Percentiles rank a stretch among this genome's conserved stretches.
Conservation (phyloP, 208 protist species). For the Phytomonas francai region DNA sequence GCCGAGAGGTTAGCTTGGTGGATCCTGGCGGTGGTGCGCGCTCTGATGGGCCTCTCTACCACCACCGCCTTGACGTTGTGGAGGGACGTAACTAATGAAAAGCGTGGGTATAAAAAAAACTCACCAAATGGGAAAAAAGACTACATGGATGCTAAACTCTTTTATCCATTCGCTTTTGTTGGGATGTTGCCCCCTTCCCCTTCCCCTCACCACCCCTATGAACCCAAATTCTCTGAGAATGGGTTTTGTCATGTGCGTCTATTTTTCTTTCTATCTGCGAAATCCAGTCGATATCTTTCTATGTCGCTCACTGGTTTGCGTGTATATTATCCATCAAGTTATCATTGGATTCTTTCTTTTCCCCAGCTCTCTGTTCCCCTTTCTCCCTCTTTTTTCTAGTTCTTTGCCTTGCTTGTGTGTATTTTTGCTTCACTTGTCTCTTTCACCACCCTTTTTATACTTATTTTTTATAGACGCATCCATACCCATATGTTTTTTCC, state of each 20-base stretch:
- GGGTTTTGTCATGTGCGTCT: background rate
- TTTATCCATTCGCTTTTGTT: no score
- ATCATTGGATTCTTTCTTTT: background rate
- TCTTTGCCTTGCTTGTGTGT: background rate
- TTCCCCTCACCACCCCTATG: background rate
- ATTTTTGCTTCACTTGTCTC: background rate
- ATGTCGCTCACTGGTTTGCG: no score
- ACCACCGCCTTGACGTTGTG: constrained; percentile 27
- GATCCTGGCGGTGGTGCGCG: constrained; percentile 21
- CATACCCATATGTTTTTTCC: background rate
- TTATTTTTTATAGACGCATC: background rate
- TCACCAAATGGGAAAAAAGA: no score
- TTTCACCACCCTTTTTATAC: background rate
- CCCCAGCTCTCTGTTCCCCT: background rate
- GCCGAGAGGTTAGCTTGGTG: no score
- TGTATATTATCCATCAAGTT: background rate
- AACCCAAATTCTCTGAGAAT: background rate
- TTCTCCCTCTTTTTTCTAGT: background rate
- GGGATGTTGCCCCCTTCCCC: background rate
- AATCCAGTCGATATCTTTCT: no score
- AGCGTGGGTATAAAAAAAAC: no score
- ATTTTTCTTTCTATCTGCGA: constrained; percentile 2
- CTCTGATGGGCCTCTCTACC: constrained; percentile 28
- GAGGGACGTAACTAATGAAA: no score
- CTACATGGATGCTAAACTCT: no score